Base-by-base conservation (phyloP, 768 basidiomycete species). In the Exidia glandulosa region DNA sequence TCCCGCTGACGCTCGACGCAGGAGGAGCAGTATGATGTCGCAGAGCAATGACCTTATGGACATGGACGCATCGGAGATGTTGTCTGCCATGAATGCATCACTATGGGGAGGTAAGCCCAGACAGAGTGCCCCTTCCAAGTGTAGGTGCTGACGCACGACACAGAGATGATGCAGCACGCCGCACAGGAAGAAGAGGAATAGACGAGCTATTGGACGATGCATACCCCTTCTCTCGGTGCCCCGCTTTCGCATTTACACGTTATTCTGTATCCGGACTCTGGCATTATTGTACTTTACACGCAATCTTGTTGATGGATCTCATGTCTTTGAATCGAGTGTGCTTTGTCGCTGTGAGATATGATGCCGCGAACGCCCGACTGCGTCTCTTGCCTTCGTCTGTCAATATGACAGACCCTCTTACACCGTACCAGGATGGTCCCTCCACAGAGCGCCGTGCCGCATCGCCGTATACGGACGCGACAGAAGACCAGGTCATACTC, bases 61-160 rank as follows among this genome's bases (percentile, higher is more conserved):
- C 69, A 64, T 74, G 72, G 70, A 73, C 69, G 25, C 78, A 74
- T 59, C 63, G 6, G 73, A 79, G 60, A 75, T 85, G 25, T 69
- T 84, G 23, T 76, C 78, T 23, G 79, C 84, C 12, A 79, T 86
- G 72, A 79, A 85, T 62, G 79, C 76, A 61, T 86, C 86, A n/a
- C 75, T 82, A 57, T 88, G 87, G 87, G 82, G 83, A 66, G 85
- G 86, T 71, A 3, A 7, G 57, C 32, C 19, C 2, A 5, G 23
- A 27, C 54, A 2, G 14, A 41, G 14, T 33, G 14, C 50, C n/a
- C 54, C 29, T 7, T 27, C 19, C 41, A 23, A 48, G 32, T 48
- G 16, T 47, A 45, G 56, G 32, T 34, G 45, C 50, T 31, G 19
- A 45, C 41, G 19, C 23, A 19, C 41, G 6, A 19, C 7, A 23